phyloP scores from a whole-genome alignment of 805 yeast genomes.

The Saccharomycopsis babjevae region DNA sequence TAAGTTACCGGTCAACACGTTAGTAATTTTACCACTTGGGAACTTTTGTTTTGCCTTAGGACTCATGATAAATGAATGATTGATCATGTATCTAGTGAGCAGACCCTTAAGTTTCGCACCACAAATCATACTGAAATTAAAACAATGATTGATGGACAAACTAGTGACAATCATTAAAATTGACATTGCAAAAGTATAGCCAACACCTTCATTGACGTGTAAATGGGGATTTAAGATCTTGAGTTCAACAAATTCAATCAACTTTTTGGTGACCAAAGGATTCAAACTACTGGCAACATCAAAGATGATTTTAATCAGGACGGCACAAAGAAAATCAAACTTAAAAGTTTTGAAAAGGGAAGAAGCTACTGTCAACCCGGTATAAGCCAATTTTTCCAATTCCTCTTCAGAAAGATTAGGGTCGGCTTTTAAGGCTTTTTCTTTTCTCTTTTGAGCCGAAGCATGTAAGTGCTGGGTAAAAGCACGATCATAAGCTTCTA shows the following conservation, averaged over 20 bases:
- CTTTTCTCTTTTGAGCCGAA: slow-evolving; percentile 27
- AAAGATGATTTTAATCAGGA: slow-evolving; percentile 33
- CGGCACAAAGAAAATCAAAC: slow-evolving; percentile 32
- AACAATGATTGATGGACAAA: slow-evolving; percentile 38
- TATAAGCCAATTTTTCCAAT: slow-evolving; percentile 28
- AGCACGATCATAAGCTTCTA: slow-evolving; percentile 31
- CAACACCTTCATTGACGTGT: slow-evolving; percentile 37
- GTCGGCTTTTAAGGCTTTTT: slow-evolving; percentile 24
- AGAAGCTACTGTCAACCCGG: slow-evolving; percentile 27
- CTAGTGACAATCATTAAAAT: slow-evolving; percentile 33
- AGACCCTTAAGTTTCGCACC: slow-evolving; percentile 63
- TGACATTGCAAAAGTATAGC: slow-evolving; percentile 48
- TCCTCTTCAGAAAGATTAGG: slow-evolving; percentile 32
- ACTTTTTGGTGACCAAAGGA: slow-evolving; percentile 43
- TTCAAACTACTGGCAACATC: slow-evolving; percentile 41
- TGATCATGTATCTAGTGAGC: slow-evolving; percentile 53
- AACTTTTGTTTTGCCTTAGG: slow-evolving; percentile 42
- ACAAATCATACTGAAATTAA: slow-evolving; percentile 40
- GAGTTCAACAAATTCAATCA: slow-evolving; percentile 44
- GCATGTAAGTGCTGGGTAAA: slow-evolving; percentile 29
- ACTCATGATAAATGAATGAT: slow-evolving; percentile 51
- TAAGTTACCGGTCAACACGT: slow-evolving; percentile 67
- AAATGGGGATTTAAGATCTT: slow-evolving; percentile 31
- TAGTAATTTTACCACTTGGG: slow-evolving; percentile 56
- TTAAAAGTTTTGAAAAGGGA: slow-evolving; percentile 43